A percentile compares a stretch with the other conserved stretches of the same genome.
phyloP scores from a whole-genome alignment of 352 stramenopile genomes.

The Globisporangium emineosum region DNA sequence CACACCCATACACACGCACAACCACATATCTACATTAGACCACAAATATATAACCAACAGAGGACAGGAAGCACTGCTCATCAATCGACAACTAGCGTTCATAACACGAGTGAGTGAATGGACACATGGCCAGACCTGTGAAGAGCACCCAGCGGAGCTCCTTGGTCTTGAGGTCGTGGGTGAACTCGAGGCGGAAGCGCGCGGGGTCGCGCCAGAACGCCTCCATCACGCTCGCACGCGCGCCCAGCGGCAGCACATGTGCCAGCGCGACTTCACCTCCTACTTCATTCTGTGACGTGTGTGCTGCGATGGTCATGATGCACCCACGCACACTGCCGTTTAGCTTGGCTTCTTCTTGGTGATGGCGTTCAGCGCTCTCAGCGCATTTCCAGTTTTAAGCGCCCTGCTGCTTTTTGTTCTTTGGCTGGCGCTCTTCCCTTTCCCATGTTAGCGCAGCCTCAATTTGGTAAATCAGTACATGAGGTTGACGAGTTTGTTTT shows the following conservation, averaged over 20 bases:
- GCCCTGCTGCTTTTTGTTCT: background rate
- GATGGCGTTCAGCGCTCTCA: background rate
- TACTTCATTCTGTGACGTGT: background rate
- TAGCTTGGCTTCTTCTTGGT: background rate
- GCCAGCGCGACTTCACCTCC: background rate
- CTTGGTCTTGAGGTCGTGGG: slow-evolving; percentile 56
- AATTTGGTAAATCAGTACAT: background rate
- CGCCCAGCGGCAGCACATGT: slow-evolving; percentile 20
- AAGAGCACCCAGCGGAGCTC: slow-evolving; percentile 86
- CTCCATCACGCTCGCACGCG: slow-evolving; percentile 38
- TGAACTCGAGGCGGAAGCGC: slow-evolving; percentile 75
- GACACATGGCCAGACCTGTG: too few species aligned
- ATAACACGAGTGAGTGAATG: too few species aligned
- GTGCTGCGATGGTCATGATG: background rate
- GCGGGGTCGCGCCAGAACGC: slow-evolving; percentile 30
- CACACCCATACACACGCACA: background rate
- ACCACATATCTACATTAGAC: background rate
- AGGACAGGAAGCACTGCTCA: background rate
- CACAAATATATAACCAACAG: background rate
- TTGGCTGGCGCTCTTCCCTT: too few species aligned
- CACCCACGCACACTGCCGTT: background rate
- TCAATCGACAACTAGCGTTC: too few species aligned
- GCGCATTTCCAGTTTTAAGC: background rate
- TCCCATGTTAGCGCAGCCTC: background rate
- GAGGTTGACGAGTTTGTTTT: too few species aligned